Base-by-base conservation (phyloP, 2,329 filamentous ascomycete species). In the Cordyceps militaris region DNA sequence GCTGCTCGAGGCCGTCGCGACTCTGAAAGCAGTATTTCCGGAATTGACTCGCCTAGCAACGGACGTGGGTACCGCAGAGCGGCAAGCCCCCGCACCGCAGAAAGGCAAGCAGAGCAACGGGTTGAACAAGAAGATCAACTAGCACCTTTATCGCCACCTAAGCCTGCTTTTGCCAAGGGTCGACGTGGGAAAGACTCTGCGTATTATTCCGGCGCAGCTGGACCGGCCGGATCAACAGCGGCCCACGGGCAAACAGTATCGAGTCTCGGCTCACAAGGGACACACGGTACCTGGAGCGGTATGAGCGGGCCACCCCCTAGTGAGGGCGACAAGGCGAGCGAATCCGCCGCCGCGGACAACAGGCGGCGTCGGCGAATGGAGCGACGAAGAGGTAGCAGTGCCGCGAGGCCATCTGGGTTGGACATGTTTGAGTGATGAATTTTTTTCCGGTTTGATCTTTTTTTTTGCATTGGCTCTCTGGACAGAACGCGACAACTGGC, bases 331-430 rank as follows among this genome's bases (percentile, higher is more conserved):
- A 70, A 69, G 43, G 70, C 61, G 30, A 64, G 64, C 14, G 68
- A 68, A 26, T 69, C 70, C 19, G 63, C 56, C 2, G 67, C 67
- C 2, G 80, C 79, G 5, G 78, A 85, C 58, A 78, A 80, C 59
- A 72, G 83, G 61, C 68, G 80, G n/a, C 72, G 83, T 66, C 76
- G 83, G 63, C 74, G 83, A 62, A 67, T 78, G 60, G 83, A 86
- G 68, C 74, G 74, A 59, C 66, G 83, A 63, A 73, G 69, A 70
- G 75, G 63, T 62, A 74, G 64, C 69, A 73, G 67, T 58, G 63
- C 63, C 16, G 46, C 53, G 30, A 62, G 69, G 47, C 71, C 69
- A 44, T 65, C 66, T 2, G 70, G 66, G 46, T 63, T 63, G 19
- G 72, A 74, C 60, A 74, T 74, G 71, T 74, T 70, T 63, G 70